These are phyloP conservation scores for Wickerhamiella cacticola DNA, from an alignment of 805 yeast genomes.

Conservation along the genomic window DNA sequence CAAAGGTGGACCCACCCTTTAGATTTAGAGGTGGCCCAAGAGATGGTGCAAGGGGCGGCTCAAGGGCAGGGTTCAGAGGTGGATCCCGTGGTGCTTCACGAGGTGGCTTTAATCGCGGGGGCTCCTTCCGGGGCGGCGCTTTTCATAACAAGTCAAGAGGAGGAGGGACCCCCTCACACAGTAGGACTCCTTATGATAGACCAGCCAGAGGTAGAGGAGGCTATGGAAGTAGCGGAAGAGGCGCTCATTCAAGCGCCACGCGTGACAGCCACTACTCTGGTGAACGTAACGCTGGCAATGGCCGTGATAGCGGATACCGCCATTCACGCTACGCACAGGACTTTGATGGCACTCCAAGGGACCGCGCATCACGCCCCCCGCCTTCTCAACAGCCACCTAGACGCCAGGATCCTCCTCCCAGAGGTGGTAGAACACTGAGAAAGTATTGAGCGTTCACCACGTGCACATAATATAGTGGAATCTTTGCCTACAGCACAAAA, in stretches of 20 bases:
- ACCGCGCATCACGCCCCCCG: not conserved
- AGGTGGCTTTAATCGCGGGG: too few relatives aligned
- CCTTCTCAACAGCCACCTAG: not conserved
- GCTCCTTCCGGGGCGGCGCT: not conserved
- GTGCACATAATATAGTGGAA: too few relatives aligned
- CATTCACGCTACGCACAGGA: not conserved
- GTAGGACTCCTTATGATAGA: not conserved
- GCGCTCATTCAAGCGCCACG: too few relatives aligned
- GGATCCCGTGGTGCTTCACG: not conserved
- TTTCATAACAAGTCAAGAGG: not conserved
- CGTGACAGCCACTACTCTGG: too few relatives aligned
- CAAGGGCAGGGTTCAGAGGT: too few relatives aligned
- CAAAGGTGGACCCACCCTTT: too few relatives aligned
- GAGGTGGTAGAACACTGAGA: conserved; percentile 1
- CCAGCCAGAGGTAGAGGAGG: not conserved
- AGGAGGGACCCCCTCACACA: not conserved
- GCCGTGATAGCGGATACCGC: not conserved
- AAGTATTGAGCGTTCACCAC: too few relatives aligned
- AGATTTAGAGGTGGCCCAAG: conserved; percentile 23
- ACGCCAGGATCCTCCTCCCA: not conserved
- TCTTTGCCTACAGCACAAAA: too few relatives aligned
- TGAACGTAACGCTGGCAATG: not conserved
- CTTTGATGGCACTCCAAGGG: not conserved
- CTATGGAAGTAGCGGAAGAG: not conserved
- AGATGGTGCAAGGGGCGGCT: not conserved